Conservation (phyloP, 768 basidiomycete genomes). For the Hygrocybe punicea region DNA sequence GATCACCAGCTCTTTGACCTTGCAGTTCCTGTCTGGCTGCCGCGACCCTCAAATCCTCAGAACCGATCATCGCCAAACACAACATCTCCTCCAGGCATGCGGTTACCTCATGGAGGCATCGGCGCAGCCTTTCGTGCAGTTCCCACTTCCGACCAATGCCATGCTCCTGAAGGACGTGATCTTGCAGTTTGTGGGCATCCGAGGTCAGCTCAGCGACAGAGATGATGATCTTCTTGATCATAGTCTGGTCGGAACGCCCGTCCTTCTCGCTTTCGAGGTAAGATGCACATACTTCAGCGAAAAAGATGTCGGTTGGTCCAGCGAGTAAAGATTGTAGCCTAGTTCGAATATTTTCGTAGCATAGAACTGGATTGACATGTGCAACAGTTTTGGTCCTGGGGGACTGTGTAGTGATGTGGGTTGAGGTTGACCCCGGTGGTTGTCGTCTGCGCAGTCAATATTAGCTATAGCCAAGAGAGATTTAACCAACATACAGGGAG, state of each 20-base stretch:
- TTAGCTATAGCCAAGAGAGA: too few relatives aligned
- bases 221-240: background rate
- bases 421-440: too few relatives aligned
- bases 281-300: too few relatives aligned
- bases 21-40: background rate
- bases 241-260: background rate
- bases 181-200: background rate
- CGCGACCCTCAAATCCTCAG: background rate
- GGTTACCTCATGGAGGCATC: background rate
- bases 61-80: constrained; percentile 1
- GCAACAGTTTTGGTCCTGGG: too few relatives aligned
- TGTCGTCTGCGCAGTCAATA: too few relatives aligned
- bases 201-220: background rate
- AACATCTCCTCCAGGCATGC: constrained; percentile 5
- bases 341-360: too few relatives aligned
- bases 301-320: too few relatives aligned
- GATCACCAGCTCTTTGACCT: background rate
- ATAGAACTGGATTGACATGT: too few relatives aligned
- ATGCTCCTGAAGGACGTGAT: background rate
- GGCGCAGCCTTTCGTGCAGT: background rate
- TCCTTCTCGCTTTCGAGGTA: background rate
- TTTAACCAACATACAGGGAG: too few relatives aligned
- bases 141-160: background rate
- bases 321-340: too few relatives aligned
- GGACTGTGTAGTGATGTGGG: too few relatives aligned